Evolutionary conservation across 1,139 yeast species (phyloP).

Genomic region (Saccharomyces hybrid): DNA sequence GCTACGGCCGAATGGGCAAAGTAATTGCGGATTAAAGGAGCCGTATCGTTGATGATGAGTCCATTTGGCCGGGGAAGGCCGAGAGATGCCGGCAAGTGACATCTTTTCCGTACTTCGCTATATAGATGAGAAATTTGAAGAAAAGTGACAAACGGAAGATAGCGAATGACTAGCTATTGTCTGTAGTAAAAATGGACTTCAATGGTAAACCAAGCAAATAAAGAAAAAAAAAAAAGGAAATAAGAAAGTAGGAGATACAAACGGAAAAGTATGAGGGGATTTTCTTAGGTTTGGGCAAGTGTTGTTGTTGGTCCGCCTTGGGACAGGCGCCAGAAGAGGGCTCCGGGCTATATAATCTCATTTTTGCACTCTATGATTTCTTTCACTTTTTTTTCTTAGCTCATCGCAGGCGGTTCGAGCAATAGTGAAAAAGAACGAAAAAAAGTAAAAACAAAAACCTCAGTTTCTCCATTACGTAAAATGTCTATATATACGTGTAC

Average conservation of each 20-base stretch:
- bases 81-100: background rate
- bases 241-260: too few relatives aligned
- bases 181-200: background rate
- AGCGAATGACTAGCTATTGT: background rate
- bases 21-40: background rate
- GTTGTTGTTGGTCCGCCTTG: too few relatives aligned
- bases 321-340: background rate
- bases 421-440: background rate
- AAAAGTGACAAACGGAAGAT: background rate
- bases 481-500: background rate
- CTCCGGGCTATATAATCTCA: background rate
- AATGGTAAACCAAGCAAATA: background rate
- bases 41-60: background rate
- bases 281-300: background rate
- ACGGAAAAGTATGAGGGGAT: too few relatives aligned
- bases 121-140: background rate
- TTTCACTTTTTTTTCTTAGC: background rate
- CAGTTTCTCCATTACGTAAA: background rate
- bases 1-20: background rate
- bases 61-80: background rate
- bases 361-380: background rate
- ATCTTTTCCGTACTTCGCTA: background rate
- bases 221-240: too few relatives aligned
- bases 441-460: background rate
- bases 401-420: background rate